These are phyloP conservation scores for Cryphonectria parasitica DNA, from an alignment of 2,329 filamentous ascomycete genomes.

Conservation along the genomic window DNA sequence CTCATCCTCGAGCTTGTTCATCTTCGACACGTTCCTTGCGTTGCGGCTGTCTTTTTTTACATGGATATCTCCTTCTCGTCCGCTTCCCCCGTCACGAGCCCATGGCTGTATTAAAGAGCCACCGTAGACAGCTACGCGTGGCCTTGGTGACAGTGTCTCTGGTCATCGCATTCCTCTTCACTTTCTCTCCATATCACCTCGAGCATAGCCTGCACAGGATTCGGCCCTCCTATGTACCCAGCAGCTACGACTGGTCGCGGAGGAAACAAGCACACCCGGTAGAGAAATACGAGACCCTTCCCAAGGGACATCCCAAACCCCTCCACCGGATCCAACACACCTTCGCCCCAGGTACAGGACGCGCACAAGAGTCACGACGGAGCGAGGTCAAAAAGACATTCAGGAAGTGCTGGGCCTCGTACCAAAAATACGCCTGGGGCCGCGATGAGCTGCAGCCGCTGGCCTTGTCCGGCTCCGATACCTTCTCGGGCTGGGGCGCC, in stretches of 20 bases:
- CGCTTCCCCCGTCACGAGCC: constrained; percentile 12
- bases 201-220: constrained; percentile 14
- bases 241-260: constrained; percentile 38
- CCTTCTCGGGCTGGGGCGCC: constrained; percentile 60
- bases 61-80: constrained; percentile 9
- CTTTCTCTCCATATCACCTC: constrained; percentile 31
- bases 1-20: background rate
- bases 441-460: constrained; percentile 59
- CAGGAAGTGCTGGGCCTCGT: constrained; percentile 54
- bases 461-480: constrained; percentile 49
- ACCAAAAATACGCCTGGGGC: constrained; percentile 59
- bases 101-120: constrained; percentile 23
- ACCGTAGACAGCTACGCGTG: constrained; percentile 23
- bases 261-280: constrained; percentile 33
- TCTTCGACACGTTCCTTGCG: background rate
- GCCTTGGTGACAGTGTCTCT: constrained; percentile 15
- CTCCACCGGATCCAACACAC: constrained; percentile 50
- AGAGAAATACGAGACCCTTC: constrained; percentile 35
- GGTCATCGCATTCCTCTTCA: constrained; percentile 30
- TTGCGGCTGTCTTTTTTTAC: background rate
- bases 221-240: constrained; percentile 33
- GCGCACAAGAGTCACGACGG: constrained; percentile 41
- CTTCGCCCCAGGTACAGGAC: constrained; percentile 36
- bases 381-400: constrained; percentile 46
- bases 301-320: constrained; percentile 39